Percentiles rank a stretch among this genome's conserved stretches.
phyloP scores from a whole-genome alignment of 306 rosid genomes.

The Acacia confusa region DNA sequence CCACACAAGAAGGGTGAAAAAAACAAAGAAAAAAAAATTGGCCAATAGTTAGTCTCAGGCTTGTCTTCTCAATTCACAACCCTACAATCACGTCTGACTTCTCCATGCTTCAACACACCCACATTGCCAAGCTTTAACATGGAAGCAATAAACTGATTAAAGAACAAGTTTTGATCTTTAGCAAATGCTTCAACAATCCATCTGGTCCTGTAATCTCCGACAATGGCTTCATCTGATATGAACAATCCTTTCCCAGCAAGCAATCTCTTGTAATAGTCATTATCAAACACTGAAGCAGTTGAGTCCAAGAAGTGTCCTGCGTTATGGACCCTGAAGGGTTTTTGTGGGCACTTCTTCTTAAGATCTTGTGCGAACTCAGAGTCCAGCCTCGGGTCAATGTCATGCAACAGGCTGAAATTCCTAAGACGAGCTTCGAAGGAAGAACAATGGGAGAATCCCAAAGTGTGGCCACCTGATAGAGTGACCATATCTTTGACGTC shows the following conservation, averaged over 20 bases:
- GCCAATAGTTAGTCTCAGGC: neutral
- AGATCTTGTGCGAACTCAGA: conserved; percentile 46
- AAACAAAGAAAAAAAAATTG: neutral
- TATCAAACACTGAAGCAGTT: conserved; percentile 53
- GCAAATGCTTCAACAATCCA: conserved; percentile 55
- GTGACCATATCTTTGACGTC: conserved; percentile 66
- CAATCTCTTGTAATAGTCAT: conserved; percentile 46
- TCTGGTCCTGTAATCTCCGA: conserved; percentile 45
- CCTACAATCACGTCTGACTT: conserved; percentile 63
- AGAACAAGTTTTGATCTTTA: conserved; percentile 48
- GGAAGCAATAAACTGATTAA: conserved; percentile 56
- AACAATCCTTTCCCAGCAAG: conserved; percentile 45
- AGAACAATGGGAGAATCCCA: conserved; percentile 72
- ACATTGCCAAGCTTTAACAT: conserved; percentile 73
- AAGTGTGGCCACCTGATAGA: conserved; percentile 78
- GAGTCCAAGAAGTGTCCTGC: conserved; percentile 60
- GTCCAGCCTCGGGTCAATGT: conserved; percentile 58
- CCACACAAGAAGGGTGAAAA: neutral
- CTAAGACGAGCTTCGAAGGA: conserved; percentile 53
- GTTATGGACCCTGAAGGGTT: conserved; percentile 40
- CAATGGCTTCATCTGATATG: conserved; percentile 51
- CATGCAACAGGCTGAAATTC: conserved; percentile 48
- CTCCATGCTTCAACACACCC: conserved; percentile 49
- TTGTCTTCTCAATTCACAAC: conserved; percentile 38
- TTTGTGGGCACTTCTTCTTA: conserved; percentile 51